phyloP scores from a whole-genome alignment of 1,284 basidiomycete genomes.

The Ustilago nuda region DNA sequence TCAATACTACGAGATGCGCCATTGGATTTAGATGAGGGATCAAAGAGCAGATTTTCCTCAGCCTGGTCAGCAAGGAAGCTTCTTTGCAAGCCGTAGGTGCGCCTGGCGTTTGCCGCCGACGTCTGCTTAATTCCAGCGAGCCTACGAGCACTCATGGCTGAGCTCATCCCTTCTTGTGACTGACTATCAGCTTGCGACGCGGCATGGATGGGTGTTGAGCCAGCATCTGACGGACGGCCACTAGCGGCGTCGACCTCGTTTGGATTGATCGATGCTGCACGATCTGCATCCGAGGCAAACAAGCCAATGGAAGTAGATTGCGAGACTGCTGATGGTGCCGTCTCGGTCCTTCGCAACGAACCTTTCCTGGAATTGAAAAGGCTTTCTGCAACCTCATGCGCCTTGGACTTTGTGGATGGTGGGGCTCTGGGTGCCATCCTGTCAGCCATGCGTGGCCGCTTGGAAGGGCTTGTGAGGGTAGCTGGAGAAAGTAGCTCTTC shows the following conservation, averaged over 20 bases:
- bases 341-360: constrained; percentile 37
- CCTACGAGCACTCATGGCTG: constrained; percentile 18
- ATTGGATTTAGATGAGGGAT: not conserved
- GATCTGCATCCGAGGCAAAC: constrained; percentile 1
- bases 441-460: constrained; percentile 40
- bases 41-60: constrained; percentile 38
- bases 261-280: not conserved
- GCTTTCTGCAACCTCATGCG: constrained; percentile 17
- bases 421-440: constrained; percentile 40
- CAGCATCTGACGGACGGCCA: constrained; percentile 21
- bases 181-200: constrained; percentile 27
- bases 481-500: constrained; percentile 17
- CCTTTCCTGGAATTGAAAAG: constrained; percentile 18
- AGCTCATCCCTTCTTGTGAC: constrained; percentile 23
- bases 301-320: not conserved
- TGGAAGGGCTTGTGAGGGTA: constrained; percentile 33
- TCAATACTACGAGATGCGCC: constrained; percentile 27
- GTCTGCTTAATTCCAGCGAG: constrained; percentile 50
- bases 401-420: constrained; percentile 23
- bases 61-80: constrained; percentile 49
- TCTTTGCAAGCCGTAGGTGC: constrained; percentile 49
- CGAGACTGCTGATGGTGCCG: constrained; percentile 28
- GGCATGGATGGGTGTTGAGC: constrained; percentile 4
- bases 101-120: constrained; percentile 38
- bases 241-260: constrained; percentile 2